These are phyloP conservation scores for Podila epicladia DNA, from an alignment of 192 early-diverging fungal species.

Conservation along the genomic window DNA sequence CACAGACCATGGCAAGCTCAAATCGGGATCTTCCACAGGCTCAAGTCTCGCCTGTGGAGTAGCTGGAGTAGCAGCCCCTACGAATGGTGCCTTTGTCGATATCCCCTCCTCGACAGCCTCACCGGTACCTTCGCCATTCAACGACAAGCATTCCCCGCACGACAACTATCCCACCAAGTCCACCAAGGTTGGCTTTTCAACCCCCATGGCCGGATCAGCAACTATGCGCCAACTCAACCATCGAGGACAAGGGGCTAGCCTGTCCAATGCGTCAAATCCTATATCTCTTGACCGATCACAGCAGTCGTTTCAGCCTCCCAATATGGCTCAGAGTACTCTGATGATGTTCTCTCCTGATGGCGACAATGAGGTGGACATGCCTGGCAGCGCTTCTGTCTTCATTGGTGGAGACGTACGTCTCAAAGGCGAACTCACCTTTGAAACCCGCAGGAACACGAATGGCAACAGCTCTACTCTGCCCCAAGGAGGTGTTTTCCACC, in stretches of 20 bases:
- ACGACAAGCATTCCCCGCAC: constrained; percentile 7
- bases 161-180: background rate
- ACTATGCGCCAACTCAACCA: background rate
- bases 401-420: constrained; percentile 7
- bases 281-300: no score
- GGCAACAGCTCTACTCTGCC: constrained; percentile 19
- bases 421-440: background rate
- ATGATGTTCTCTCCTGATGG: constrained; percentile 67
- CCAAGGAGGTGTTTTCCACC: constrained; percentile 35
- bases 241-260: background rate
- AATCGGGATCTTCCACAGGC: constrained; percentile 9
- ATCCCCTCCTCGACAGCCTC: constrained; percentile 24
- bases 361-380: constrained; percentile 65
- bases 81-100: constrained; percentile 5
- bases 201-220: background rate
- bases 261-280: background rate
- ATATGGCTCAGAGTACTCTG: constrained; percentile 44
- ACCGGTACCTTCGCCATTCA: constrained; percentile 18
- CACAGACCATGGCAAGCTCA: constrained; percentile 9
- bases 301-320: no score
- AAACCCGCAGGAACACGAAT: background rate
- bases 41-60: constrained; percentile 17
- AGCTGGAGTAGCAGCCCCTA: background rate
- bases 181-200: background rate
- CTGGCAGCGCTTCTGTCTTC: constrained; percentile 37